Percentiles rank a stretch among this genome's conserved stretches.
Evolutionary conservation across 371 early-diverging fungal species (phyloP).

Genomic region (Syncephalis fuscata): DNA sequence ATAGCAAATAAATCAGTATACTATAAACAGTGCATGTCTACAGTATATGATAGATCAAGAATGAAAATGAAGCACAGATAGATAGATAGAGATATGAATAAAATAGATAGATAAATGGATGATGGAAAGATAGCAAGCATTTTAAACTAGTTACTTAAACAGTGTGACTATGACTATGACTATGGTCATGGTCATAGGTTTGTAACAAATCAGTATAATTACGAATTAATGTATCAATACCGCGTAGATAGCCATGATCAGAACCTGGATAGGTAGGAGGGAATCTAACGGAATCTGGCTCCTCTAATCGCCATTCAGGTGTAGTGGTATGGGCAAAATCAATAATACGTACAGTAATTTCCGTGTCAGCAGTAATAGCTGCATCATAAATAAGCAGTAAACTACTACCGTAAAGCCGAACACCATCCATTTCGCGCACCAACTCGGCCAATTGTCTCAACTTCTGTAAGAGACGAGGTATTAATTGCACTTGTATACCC

Average conservation of each 20-base stretch:
- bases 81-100: too few species aligned
- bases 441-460: slow-evolving; percentile 46
- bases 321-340: slow-evolving; percentile 80
- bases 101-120: too few species aligned
- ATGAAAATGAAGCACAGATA: too few species aligned
- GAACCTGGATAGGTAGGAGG: slow-evolving; percentile 3
- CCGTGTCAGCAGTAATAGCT: slow-evolving; percentile 6
- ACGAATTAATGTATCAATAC: slow-evolving; percentile 2
- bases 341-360: slow-evolving; percentile 76
- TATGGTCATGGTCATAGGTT: too few species aligned
- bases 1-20: too few species aligned
- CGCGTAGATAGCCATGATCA: slow-evolving; percentile 6
- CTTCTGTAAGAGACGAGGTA: slow-evolving; percentile 55
- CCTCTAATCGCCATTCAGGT: not conserved
- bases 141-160: too few species aligned
- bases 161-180: too few species aligned
- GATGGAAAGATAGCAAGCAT: too few species aligned
- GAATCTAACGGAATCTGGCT: not conserved
- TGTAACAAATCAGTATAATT: not conserved
- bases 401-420: slow-evolving; percentile 80
- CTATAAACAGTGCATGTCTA: too few species aligned
- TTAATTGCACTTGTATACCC: slow-evolving; percentile 39
- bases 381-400: slow-evolving; percentile 77
- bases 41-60: too few species aligned
- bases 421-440: slow-evolving; percentile 50